Base-by-base conservation (phyloP, 805 yeast genomes). In the Metschnikowia lunata region DNA sequence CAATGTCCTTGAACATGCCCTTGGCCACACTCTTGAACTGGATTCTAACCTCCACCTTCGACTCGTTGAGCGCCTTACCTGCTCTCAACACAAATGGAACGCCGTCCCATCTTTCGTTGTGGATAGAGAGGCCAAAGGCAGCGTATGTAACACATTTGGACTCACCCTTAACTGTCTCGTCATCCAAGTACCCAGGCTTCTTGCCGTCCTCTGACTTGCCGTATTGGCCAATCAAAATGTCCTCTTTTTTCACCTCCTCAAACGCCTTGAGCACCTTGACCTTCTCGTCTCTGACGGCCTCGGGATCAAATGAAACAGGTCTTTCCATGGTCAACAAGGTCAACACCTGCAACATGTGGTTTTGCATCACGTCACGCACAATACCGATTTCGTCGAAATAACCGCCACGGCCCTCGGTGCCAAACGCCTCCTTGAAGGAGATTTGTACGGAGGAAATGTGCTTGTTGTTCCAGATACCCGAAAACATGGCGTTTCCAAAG, bases 331-430 rank as follows among this genome's bases (percentile, higher is more conserved):
- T 87, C 48, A 91, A 72, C 44, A 93, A 67, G 6, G 98, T 90
- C 61, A 93, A 71, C 18, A 91, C 95, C 72, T 93, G 99, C 60
- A 91, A 75, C 57, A 93, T 69, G 71, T 93, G 99, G 76, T 93
- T 93, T 74, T 93, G 99, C 88, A 93, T 91, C 38, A 93, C 98
- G 62, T 93, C 99, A 67, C 99, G 82, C 55, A 93, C 86, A 62
- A 93, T 93, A 47, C 99, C 99, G 59, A 90, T 88, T 44, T 76
- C 74, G 68, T 93, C 98, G 61, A 93, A 93, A 72, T 93, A 93
- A 32, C 99, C 99, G 56, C 99, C 99, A 63, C 99, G 82, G 45
- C 99, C 99, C 70, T 93, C 97, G 34, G 99, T 93, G 44, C 99
- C 99, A 58, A 93, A 93, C n/a, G 93, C 88, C 72, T 93, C 99